phyloP scores from a whole-genome alignment of 2,329 filamentous ascomycete species.

The Cladosporium velox region DNA sequence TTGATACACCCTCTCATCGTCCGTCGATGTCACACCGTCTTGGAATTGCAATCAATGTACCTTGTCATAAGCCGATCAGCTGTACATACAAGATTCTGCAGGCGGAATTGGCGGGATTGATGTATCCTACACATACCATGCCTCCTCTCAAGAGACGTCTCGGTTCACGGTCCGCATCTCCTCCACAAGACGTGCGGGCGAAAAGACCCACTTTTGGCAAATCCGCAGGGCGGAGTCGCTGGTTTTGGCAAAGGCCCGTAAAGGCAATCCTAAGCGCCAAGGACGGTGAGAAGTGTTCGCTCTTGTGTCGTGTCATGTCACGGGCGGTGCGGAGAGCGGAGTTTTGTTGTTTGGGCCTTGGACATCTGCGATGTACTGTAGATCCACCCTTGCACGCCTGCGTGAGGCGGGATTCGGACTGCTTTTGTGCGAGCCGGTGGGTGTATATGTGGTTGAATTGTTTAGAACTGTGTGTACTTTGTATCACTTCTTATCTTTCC shows the following conservation, averaged over 20 bases:
- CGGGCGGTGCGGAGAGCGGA: background rate
- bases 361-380: background rate
- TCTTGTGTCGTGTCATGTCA: background rate
- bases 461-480: background rate
- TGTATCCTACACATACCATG: background rate
- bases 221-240: background rate
- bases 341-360: background rate
- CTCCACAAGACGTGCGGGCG: background rate
- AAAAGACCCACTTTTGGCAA: background rate
- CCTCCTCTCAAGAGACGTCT: background rate
- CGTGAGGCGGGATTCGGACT: background rate
- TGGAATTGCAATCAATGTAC: background rate
- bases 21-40: background rate
- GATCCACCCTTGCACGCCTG: background rate
- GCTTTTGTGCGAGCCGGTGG: background rate
- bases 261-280: background rate
- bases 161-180: background rate
- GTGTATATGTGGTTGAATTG: background rate
- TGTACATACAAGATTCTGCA: background rate
- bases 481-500: background rate
- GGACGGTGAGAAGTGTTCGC: background rate
- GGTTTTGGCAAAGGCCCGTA: background rate
- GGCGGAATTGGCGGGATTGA: constrained; percentile 4
- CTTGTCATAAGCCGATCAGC: background rate
- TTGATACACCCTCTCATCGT: background rate